A percentile compares a stretch with the other conserved stretches of the same genome.
These are phyloP conservation scores for Calvatia gigantea DNA, from an alignment of 768 basidiomycete genomes.

Conservation along the genomic window DNA sequence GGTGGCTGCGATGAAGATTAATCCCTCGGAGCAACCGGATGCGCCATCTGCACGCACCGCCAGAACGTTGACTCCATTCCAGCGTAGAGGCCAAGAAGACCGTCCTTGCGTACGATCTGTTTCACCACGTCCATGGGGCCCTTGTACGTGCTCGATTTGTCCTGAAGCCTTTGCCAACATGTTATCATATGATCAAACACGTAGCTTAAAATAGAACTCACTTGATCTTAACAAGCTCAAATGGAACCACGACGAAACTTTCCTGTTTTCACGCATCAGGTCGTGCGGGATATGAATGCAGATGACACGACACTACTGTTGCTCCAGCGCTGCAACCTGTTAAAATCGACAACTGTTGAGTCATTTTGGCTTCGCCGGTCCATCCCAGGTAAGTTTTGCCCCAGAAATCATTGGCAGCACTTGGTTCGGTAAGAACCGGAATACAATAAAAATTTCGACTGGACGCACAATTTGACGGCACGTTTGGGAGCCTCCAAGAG, in stretches of 20 bases:
- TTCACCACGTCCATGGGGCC: slow-evolving; percentile 92
- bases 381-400: slow-evolving; percentile 69
- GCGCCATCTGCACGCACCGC: slow-evolving; percentile 53
- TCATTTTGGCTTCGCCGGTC: slow-evolving; percentile 81
- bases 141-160: slow-evolving; percentile 85
- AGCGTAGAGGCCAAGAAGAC: slow-evolving; percentile 80
- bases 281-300: not conserved
- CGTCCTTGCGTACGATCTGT: slow-evolving; percentile 73
- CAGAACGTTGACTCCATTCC: slow-evolving; percentile 99
- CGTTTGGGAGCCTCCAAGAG: slow-evolving; percentile 97
- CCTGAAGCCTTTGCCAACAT: slow-evolving; percentile 65
- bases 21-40: slow-evolving; percentile 6
- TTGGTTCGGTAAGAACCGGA: slow-evolving; percentile 10
- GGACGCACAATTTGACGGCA: slow-evolving; percentile 86
- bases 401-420: slow-evolving; percentile 93
- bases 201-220: slow-evolving; percentile 18
- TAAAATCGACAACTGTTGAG: slow-evolving; percentile 77
- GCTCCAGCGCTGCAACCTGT: slow-evolving; percentile 96
- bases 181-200: not conserved
- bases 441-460: not conserved
- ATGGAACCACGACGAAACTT: slow-evolving; percentile 92
- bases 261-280: slow-evolving; percentile 41
- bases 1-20: slow-evolving; percentile 44
- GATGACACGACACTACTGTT: slow-evolving; percentile 41
- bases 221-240: slow-evolving; percentile 94